Percentiles rank a stretch among this genome's conserved stretches.
Evolutionary conservation across 2,329 filamentous ascomycete species (phyloP).

Genomic region (Nannizzia gypsea): DNA sequence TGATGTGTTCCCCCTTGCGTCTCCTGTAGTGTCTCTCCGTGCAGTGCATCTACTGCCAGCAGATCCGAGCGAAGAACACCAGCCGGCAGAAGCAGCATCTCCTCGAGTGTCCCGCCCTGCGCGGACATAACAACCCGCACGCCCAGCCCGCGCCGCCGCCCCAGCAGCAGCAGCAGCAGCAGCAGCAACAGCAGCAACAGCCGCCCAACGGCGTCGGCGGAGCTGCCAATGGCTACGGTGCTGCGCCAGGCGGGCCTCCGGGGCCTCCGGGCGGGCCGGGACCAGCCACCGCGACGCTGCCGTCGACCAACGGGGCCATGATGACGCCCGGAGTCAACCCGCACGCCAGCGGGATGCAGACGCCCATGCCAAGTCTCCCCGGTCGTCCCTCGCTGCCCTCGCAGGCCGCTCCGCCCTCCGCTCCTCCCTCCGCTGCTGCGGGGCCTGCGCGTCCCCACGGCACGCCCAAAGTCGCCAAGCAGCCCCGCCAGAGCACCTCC

Average conservation of each 20-base stretch:
- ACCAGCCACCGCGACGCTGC: conserved; percentile 24
- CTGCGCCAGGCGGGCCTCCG: conserved; percentile 30
- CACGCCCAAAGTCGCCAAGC: conserved; percentile 27
- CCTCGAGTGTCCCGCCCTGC: conserved; percentile 39
- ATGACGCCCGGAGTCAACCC: conserved; percentile 35
- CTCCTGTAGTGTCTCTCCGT: conserved; percentile 37
- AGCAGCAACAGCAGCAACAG: not conserved
- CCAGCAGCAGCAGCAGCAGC: not conserved
- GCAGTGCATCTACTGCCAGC: conserved; percentile 43
- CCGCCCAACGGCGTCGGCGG: conserved; percentile 27
- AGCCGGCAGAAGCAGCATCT: conserved; percentile 42
- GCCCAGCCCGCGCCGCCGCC: conserved; percentile 24
- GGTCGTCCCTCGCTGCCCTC: conserved; percentile 31
- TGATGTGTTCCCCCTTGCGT: not conserved
- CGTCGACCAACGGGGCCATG: conserved; percentile 33
- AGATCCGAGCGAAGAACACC: conserved; percentile 43
- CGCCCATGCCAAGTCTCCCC: conserved; percentile 30
- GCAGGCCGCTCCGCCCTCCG: conserved; percentile 24
- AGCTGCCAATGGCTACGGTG: conserved; percentile 31
- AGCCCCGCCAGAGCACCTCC: conserved; percentile 27
- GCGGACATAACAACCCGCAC: conserved; percentile 35
- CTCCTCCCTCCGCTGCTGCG: conserved; percentile 20
- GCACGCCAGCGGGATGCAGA: conserved; percentile 34
- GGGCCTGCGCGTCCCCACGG: conserved; percentile 25
- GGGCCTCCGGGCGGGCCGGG: conserved; percentile 21